Base-by-base conservation (phyloP, 208 protist species). In the Entamoeba invadens region DNA sequence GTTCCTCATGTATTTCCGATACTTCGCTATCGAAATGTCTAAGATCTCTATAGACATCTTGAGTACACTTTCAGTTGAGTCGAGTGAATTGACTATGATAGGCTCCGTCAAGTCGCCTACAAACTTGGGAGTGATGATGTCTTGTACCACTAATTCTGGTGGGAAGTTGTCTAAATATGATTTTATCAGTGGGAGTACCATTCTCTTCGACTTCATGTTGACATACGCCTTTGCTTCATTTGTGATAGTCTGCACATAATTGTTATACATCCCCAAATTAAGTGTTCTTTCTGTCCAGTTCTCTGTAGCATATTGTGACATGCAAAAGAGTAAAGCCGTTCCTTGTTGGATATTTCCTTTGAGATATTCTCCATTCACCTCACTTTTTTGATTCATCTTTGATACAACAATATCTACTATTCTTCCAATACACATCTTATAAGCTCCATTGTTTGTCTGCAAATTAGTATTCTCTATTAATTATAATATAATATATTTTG, bases 281-380 rank as follows among this genome's bases (percentile, higher is more conserved):
- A 87, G 38, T 87, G 57, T 35, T 42, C 57, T 21, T n/a, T 87
- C 57, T 42, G 31, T 87, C 57, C 57, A 87, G 38, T 87, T 87
- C 4, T 10, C 38, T 44, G 57, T 35, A 12, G 57, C 57, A 38
- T 87, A 87, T n/a, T 87, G 57, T 42, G 31, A 87, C 12, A 87
- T 12, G 38, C 57, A 87, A 87, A 35, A 42, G 38, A 87, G 38
- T n/a, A 87, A 87, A 87, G 57, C 12, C 31, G 38, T 87, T 87
- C 57, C 57, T 87, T 87, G 57, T n/a, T 87, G 57, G 38, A 87
- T 87, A n/a, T 87, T 87, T 87, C 57, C 57, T n/a, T 87, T 87
- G 8, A 87, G 25, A 12, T 42, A 87, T 87, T 87, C 57, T n/a
- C 57, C 57, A 87, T 87, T 87, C 12, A 87, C 21, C 8, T 87